Percentiles rank a stretch among this genome's conserved stretches.
Evolutionary conservation across 345 rosid genomes (phyloP).

Genomic region (Geranium brycei): DNA sequence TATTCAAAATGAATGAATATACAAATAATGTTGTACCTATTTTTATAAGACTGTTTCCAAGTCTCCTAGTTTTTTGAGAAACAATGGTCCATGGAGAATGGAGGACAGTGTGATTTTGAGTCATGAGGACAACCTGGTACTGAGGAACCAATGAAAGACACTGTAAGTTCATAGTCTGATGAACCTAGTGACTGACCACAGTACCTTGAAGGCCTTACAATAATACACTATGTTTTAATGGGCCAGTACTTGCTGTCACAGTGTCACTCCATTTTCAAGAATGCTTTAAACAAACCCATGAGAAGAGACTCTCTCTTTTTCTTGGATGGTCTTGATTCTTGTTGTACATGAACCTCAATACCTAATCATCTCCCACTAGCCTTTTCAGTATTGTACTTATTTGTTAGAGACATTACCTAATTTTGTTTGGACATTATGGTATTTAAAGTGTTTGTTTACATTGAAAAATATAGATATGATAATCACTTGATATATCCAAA

Average conservation of each 20-base stretch:
- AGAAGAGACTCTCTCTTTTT: neutral
- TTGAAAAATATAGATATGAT: too few species aligned
- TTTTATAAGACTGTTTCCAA: neutral
- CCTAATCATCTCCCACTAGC: too few species aligned
- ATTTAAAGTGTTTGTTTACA: too few species aligned
- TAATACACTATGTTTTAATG: too few species aligned
- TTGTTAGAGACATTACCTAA: too few species aligned
- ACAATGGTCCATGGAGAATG: neutral
- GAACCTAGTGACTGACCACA: neutral
- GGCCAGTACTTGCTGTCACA: neutral
- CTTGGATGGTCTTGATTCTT: neutral
- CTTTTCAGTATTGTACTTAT: too few species aligned
- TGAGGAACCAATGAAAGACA: too few species aligned
- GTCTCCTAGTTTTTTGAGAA: neutral
- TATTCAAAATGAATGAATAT: too few species aligned
- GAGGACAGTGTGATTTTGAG: neutral
- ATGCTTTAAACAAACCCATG: neutral
- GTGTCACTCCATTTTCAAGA: neutral
- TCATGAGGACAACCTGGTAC: neutral
- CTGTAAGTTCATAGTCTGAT: too few species aligned
- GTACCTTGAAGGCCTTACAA: neutral
- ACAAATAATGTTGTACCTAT: neutral
- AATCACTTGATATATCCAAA: too few species aligned
- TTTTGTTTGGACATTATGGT: too few species aligned
- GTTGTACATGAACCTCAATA: too few species aligned